A percentile compares a stretch with the other conserved stretches of the same genome.
Evolutionary conservation across 225 moss, liverwort and hornwort genomes (phyloP).

Genomic region (Antitrichia curtipendula): DNA sequence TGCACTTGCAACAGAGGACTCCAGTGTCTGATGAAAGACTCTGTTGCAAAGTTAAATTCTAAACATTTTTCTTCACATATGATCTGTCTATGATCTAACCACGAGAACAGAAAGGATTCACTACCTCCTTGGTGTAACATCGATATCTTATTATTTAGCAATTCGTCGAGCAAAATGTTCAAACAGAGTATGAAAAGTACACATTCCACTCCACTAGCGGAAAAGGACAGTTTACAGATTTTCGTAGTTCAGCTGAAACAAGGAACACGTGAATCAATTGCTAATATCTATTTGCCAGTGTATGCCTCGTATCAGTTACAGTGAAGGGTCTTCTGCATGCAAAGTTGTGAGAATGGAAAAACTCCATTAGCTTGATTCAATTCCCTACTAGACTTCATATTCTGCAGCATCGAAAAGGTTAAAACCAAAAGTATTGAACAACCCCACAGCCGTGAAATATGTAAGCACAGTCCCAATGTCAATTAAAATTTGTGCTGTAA

Average conservation of each 20-base stretch:
- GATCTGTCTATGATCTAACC: no score
- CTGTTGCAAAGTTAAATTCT: no score
- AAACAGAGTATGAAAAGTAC: background rate
- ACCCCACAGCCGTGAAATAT: background rate
- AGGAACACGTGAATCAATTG: background rate
- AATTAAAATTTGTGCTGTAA: background rate
- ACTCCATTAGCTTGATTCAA: background rate
- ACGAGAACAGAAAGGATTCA: background rate
- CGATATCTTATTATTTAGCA: background rate
- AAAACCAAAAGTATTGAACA: background rate
- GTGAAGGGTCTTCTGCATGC: background rate
- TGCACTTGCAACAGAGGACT: background rate
- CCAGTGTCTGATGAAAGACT: no score
- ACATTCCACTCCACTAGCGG: background rate
- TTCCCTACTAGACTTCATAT: background rate
- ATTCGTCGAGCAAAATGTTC: background rate
- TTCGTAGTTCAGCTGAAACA: background rate
- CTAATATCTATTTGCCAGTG: background rate
- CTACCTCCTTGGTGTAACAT: background rate
- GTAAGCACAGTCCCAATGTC: background rate
- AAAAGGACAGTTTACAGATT: background rate
- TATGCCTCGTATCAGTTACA: background rate
- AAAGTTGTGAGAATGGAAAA: background rate
- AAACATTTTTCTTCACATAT: background rate
- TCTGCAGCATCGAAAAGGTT: background rate